Evolutionary conservation across 345 rosid species (phyloP), one percentile per base, ranked within the genome.

Genomic region (Acer saccharum): DNA sequence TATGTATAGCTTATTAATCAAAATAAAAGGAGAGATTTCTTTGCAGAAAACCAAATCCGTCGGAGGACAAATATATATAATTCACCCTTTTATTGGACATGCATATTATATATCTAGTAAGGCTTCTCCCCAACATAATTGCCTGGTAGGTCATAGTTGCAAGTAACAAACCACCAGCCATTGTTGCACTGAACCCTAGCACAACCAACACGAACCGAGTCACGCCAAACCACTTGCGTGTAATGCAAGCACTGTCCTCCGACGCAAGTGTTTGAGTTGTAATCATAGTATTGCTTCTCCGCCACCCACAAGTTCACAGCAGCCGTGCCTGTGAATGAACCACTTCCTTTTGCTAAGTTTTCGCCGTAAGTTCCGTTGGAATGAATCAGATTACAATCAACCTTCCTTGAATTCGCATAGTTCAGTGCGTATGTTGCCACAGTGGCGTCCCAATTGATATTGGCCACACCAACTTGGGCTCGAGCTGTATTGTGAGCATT

Each of bases 301-400:
- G 11, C 66, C 9, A 85, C 75, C 86, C 88, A 82, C 88, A 82
- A 48, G 10, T 41, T 74, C 43, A 79, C 78, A 41, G 88, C 84
- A 75, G 74, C 72, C 3, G 69, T 75, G 52, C 76, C 83, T 32
- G 83, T 27, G 65, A 83, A 76, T 69, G 25, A 68, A n/a, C 65
- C 79, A 27, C 80, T 77, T 39, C 84, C 75, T 81, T 80, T 73
- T 8, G 85, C 84, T 21, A 85, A 43, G 76, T 80, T 84, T 78
- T 85, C 86, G 18, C 86, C 88, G 16, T 78, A 85, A 0, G 85
- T 83, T 20, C 83, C 84, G 11, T 62, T 32, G 8, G 86, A 83
- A 75, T 85, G 87, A 44, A 83, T 85, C 63, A 82, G 72, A 1
- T 32, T 62, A 81, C 91, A 86, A 21, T 79, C 83, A 6, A 69